Conservation (phyloP, 2,329 filamentous ascomycete genomes). For the Epichloe gansuensis region DNA sequence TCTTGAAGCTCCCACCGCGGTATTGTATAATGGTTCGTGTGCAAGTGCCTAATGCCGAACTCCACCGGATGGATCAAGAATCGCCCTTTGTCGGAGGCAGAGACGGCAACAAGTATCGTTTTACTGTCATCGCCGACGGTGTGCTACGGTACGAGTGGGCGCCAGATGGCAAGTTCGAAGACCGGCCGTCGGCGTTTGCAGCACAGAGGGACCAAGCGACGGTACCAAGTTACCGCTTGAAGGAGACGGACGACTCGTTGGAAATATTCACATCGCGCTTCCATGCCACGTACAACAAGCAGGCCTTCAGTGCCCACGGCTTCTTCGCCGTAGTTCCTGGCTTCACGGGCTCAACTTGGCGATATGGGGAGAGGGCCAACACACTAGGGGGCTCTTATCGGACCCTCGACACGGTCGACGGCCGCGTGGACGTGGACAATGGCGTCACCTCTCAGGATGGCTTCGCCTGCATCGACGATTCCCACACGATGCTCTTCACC, state of each 20-base stretch:
- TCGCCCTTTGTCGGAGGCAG: slow-evolving; percentile 9
- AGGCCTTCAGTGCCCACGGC: slow-evolving; percentile 37
- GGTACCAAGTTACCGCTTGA: slow-evolving; percentile 30
- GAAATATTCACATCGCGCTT: slow-evolving; percentile 43
- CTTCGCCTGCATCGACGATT: slow-evolving; percentile 41
- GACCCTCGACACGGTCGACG: slow-evolving; percentile 41
- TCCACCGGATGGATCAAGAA: neutral
- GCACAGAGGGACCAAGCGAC: slow-evolving; percentile 34
- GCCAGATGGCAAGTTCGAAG: slow-evolving; percentile 45
- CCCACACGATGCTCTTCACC: slow-evolving; percentile 42
- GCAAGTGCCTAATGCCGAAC: neutral
- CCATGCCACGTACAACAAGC: slow-evolving; percentile 45
- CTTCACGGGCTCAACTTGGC: slow-evolving; percentile 30
- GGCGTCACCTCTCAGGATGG: slow-evolving; percentile 39
- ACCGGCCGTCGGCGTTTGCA: slow-evolving; percentile 50
- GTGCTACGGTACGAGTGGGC: slow-evolving; percentile 51
- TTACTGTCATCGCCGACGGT: slow-evolving; percentile 43
- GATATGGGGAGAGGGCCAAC: slow-evolving; percentile 31
- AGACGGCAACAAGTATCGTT: slow-evolving; percentile 33
- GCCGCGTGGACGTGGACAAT: slow-evolving; percentile 32
- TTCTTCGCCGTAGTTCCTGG: slow-evolving; percentile 30
- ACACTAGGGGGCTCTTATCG: slow-evolving; percentile 36
- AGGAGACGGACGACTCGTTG: slow-evolving; percentile 31
- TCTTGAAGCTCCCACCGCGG: too few species aligned
- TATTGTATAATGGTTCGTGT: neutral